Percentiles rank a stretch among this genome's conserved stretches.
These are phyloP conservation scores for Penicillium sp. DNA, from an alignment of 2,329 filamentous ascomycete species.

Conservation along the genomic window DNA sequence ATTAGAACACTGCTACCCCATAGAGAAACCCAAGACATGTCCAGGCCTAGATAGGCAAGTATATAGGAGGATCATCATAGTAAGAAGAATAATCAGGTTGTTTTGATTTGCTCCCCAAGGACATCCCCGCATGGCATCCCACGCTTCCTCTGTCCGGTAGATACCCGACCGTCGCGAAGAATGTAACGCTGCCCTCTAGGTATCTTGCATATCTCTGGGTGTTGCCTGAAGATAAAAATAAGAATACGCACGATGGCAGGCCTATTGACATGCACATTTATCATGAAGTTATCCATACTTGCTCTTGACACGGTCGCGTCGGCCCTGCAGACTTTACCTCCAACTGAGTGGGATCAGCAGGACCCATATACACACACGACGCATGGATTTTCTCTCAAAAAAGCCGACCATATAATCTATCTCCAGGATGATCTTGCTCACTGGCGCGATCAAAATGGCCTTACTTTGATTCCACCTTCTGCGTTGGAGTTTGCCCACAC, in stretches of 20 bases:
- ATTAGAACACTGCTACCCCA: not conserved
- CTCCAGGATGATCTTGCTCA: slow-evolving; percentile 50
- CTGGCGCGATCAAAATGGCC: slow-evolving; percentile 51
- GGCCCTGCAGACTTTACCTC: slow-evolving; percentile 50
- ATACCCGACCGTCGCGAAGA: slow-evolving; percentile 10
- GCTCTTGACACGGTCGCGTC: slow-evolving; percentile 27
- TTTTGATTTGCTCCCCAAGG: not conserved
- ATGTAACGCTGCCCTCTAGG: slow-evolving; percentile 27
- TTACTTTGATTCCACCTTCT: slow-evolving; percentile 60
- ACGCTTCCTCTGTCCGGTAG: not conserved
- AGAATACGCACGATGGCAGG: no score
- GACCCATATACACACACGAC: slow-evolving; percentile 41
- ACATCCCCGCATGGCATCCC: slow-evolving; percentile 7
- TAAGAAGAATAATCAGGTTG: not conserved
- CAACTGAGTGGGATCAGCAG: slow-evolving; percentile 32
- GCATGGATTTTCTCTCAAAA: slow-evolving; percentile 30
- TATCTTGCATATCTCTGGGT: slow-evolving; percentile 9
- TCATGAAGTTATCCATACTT: slow-evolving; percentile 1
- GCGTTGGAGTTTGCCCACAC: slow-evolving; percentile 57
- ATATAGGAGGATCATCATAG: not conserved
- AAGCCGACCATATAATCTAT: slow-evolving; percentile 38
- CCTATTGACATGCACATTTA: not conserved
- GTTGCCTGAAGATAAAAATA: not conserved
- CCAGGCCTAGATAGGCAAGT: not conserved
- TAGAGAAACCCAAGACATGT: not conserved